Evolutionary conservation across 2,329 filamentous ascomycete genomes (phyloP).

Genomic region (Trichoderma sp.): DNA sequence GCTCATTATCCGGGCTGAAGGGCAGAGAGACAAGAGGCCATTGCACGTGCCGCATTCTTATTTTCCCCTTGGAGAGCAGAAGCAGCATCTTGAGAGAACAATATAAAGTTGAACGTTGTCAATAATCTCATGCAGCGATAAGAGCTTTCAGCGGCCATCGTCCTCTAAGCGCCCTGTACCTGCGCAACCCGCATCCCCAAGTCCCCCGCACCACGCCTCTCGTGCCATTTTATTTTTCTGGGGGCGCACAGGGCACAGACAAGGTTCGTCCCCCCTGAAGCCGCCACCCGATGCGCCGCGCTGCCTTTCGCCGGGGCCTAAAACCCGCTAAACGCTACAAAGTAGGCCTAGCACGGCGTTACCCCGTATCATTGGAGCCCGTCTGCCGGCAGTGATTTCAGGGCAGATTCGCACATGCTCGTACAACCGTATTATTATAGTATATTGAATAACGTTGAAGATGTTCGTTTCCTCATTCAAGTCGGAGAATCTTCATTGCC

Average conservation of each 20-base stretch:
- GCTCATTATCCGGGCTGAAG: background rate
- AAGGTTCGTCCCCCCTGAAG: background rate
- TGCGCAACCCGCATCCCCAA: constrained; percentile 11
- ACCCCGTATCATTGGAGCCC: background rate
- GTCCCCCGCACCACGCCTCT: constrained; percentile 10
- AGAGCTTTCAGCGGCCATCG: background rate
- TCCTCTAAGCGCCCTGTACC: constrained; percentile 11
- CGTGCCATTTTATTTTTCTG: background rate
- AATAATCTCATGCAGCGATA: background rate
- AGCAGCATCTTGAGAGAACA: background rate
- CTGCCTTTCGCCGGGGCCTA: constrained; percentile 8
- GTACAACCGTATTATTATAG: no score
- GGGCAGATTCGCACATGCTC: background rate
- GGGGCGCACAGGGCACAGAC: background rate
- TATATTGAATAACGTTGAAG: background rate
- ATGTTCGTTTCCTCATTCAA: background rate
- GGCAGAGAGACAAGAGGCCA: background rate
- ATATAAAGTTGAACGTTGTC: background rate
- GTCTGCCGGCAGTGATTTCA: background rate
- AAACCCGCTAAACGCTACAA: background rate
- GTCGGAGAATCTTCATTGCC: background rate
- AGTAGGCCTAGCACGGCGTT: background rate
- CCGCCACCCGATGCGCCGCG: background rate
- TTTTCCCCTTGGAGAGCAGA: no score
- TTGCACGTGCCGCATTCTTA: no score